phyloP scores from a whole-genome alignment of 1,284 basidiomycete species.

The Neonothopanus nambi region DNA sequence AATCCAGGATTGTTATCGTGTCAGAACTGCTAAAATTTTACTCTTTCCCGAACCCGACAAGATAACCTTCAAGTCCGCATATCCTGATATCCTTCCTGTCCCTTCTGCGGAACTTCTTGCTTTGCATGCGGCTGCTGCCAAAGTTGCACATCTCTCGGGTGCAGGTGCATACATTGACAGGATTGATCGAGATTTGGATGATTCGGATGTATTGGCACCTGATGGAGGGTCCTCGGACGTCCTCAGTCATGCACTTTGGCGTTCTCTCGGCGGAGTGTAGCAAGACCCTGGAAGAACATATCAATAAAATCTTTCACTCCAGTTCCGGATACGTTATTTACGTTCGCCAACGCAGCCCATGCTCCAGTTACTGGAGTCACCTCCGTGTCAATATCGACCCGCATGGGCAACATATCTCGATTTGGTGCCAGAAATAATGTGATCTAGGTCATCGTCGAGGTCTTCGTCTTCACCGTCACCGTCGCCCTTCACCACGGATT shows the following conservation, averaged over 20 bases:
- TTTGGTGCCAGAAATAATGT: background rate
- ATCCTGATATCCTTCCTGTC: conserved; percentile 7
- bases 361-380: conserved; percentile 65
- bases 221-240: too few relatives aligned
- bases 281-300: conserved; percentile 66
- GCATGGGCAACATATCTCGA: conserved; percentile 1
- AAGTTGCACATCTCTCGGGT: conserved; percentile 31
- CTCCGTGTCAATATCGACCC: conserved; percentile 57
- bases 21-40: background rate
- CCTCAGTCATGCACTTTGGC: too few relatives aligned
- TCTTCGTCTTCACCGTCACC: conserved; percentile 22
- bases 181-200: too few relatives aligned
- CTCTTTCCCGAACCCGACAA: background rate
- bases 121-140: conserved; percentile 28
- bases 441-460: conserved; percentile 4
- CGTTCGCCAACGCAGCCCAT: conserved; percentile 62
- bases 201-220: too few relatives aligned
- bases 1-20: background rate
- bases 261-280: too few relatives aligned
- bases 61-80: conserved; percentile 9
- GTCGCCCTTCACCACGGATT: conserved; percentile 31
- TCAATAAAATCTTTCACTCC: conserved; percentile 59
- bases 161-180: conserved; percentile 29
- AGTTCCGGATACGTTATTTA: conserved; percentile 30
- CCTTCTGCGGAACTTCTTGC: conserved; percentile 18